Percentiles rank a stretch among this genome's conserved stretches.
Evolutionary conservation across 768 basidiomycete genomes (phyloP).

Genomic region (Amyloporia xantha): DNA sequence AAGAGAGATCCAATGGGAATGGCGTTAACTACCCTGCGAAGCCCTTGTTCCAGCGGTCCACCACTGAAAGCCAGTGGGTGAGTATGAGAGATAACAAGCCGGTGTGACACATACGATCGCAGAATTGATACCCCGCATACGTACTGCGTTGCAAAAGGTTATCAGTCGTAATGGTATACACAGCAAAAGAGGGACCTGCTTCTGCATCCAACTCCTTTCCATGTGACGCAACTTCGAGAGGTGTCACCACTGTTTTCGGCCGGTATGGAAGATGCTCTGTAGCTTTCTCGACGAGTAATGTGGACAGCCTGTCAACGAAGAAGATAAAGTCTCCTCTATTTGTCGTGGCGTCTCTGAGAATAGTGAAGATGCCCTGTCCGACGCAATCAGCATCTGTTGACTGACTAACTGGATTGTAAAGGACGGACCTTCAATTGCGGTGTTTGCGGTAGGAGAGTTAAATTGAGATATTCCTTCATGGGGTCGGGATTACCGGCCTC

Average conservation of each 20-base stretch:
- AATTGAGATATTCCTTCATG: constrained; percentile 42
- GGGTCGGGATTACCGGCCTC: constrained; percentile 14
- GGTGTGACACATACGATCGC: constrained; percentile 56
- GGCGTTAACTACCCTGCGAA: constrained; percentile 82
- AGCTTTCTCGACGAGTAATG: constrained; percentile 78
- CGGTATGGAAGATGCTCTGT: constrained; percentile 75
- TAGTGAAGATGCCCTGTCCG: constrained; percentile 80
- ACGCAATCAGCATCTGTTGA: background rate
- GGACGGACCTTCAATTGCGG: constrained; percentile 63
- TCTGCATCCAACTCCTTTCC: constrained; percentile 62
- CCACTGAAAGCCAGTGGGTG: constrained; percentile 43
- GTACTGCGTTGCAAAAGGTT: constrained; percentile 33
- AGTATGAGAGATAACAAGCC: background rate
- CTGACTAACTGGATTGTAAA: background rate
- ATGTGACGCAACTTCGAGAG: constrained; percentile 43
- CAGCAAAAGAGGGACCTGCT: constrained; percentile 29
- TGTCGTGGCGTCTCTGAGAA: constrained; percentile 68
- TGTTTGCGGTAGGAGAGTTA: constrained; percentile 70
- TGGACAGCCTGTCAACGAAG: constrained; percentile 82
- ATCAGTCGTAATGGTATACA: constrained; percentile 1
- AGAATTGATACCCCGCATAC: constrained; percentile 88
- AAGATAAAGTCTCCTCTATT: constrained; percentile 86
- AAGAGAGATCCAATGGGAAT: constrained; percentile 84
- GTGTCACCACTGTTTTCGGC: constrained; percentile 57
- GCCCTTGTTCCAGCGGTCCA: constrained; percentile 84